Evolutionary conservation across 78 protist species (phyloP), one percentile per base, ranked within the genome.

Genomic region (Goniomonas avonlea): DNA sequence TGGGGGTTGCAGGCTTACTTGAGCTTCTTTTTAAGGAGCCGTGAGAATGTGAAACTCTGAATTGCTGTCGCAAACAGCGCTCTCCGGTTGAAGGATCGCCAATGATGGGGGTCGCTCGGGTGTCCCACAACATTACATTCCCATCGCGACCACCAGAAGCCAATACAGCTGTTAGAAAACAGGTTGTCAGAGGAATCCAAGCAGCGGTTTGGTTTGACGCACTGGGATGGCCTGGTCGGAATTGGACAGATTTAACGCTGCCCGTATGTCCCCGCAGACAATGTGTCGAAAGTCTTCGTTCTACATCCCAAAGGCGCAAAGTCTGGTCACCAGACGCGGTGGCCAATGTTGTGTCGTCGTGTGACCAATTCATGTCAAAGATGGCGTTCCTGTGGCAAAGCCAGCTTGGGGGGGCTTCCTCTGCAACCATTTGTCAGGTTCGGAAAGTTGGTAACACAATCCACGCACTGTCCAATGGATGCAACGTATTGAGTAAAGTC

Each of bases 261-360:
- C 79, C 66, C 48, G 1, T 18, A 48, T 73, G 79, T 0, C 79
- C 79, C 4, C 53, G 39, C 47, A 63, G 71, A 17, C 65, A 56
- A 20, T 34, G 65, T 8, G 50, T 45, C 15, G 66, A 35, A 3
- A 11, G 32, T 3, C 21, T 0, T 32, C 31, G 21, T 0, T 32
- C 32, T 23, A 73, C 15, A 45, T 73, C 63, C 65, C 65, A 73
- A 17, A 73, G 13, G 5, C 38, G 31, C 41, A 15, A n/a, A 7
- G 53, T 53, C 79, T 73, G 79, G 50, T 73, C 79, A 27, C 79
- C 79, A 13, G 65, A 21, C 7, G 79, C 79, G 25, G 79, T 73
- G n/a, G 61, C 25, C 39, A 73, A 66, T 32, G 27, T 29, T 23
- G 29, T 18, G 23, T 73, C 53, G 0, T 23, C 45, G 25, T 63